Evolutionary conservation across 129 eudicot species (phyloP).

Genomic region (Pittosporum tobira): DNA sequence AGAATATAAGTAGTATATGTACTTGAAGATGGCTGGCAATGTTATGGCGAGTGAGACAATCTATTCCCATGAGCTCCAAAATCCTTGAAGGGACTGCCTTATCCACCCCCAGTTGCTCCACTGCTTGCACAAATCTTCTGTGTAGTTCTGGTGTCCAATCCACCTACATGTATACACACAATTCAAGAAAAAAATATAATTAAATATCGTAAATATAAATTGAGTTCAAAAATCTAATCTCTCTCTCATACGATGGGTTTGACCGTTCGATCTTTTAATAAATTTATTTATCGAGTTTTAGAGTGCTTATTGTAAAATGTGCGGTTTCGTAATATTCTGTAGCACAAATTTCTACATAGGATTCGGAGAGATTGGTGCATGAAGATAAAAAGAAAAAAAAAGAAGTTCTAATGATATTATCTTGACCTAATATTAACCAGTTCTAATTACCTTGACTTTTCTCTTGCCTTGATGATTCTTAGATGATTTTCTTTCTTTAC

Average conservation of each 20-base stretch:
- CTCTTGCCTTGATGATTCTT: constrained; percentile 60
- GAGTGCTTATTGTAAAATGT: too few species aligned
- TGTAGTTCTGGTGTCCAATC: constrained; percentile 99
- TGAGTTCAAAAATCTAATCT: not conserved
- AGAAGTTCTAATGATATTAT: not conserved
- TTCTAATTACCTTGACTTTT: constrained; percentile 67
- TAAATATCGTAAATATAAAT: not conserved
- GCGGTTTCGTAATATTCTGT: too few species aligned
- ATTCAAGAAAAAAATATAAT: constrained; percentile 2
- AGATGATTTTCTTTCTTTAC: constrained; percentile 35
- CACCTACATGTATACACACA: constrained; percentile 36
- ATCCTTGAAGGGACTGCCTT: constrained; percentile 99
- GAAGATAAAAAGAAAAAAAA: not conserved
- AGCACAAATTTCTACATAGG: not conserved
- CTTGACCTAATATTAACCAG: not conserved
- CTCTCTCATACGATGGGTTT: too few species aligned
- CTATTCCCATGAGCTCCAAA: constrained; percentile 91
- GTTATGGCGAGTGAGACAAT: constrained; percentile 95
- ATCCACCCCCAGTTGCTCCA: constrained; percentile 95
- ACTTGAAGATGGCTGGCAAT: constrained; percentile 99
- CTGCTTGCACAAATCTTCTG: constrained; percentile 89
- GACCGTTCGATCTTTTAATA: too few species aligned
- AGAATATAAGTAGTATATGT: too few species aligned
- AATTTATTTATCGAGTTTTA: too few species aligned
- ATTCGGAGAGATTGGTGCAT: not conserved